Conservation (phyloP, 352 stramenopile genomes). For the Pelagophyceae sp. region DNA sequence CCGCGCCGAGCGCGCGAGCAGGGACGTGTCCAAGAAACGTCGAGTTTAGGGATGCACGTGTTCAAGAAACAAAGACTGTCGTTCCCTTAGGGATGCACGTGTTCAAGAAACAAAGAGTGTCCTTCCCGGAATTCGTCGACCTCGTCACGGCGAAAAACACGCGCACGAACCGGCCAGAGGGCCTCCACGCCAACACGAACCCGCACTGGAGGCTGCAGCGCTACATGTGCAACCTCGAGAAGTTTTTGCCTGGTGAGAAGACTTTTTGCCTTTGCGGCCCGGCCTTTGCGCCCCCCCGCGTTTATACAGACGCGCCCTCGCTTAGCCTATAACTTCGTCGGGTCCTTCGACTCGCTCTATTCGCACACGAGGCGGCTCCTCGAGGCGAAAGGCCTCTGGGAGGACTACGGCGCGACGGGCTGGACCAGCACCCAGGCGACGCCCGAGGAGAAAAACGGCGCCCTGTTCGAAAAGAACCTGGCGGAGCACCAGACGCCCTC, state of each 20-base stretch:
- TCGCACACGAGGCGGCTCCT: background rate
- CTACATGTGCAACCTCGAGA: constrained; percentile 19
- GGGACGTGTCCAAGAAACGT: no score
- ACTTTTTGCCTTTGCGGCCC: no score
- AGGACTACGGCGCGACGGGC: constrained; percentile 7
- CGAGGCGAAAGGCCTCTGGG: background rate
- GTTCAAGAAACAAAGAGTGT: constrained; percentile 11
- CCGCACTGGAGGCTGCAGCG: constrained; percentile 13
- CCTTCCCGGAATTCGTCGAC: constrained; percentile 7
- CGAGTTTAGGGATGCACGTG: no score
- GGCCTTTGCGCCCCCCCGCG: no score
- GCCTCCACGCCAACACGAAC: constrained; percentile 5
- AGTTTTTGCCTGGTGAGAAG: no score
- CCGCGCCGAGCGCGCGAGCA: no score
- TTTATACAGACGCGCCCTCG: no score
- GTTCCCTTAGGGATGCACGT: no score
- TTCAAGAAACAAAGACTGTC: no score
- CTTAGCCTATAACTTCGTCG: constrained; percentile 14
- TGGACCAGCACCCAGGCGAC: background rate
- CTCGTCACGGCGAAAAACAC: background rate
- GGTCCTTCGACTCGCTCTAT: background rate
- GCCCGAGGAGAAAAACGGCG: no score
- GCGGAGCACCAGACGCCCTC: background rate
- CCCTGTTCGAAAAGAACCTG: background rate
- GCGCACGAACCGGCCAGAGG: background rate